Evolutionary conservation across 495 filamentous ascomycete genomes (phyloP).

Genomic region (Podospora pseudopauciseta): DNA sequence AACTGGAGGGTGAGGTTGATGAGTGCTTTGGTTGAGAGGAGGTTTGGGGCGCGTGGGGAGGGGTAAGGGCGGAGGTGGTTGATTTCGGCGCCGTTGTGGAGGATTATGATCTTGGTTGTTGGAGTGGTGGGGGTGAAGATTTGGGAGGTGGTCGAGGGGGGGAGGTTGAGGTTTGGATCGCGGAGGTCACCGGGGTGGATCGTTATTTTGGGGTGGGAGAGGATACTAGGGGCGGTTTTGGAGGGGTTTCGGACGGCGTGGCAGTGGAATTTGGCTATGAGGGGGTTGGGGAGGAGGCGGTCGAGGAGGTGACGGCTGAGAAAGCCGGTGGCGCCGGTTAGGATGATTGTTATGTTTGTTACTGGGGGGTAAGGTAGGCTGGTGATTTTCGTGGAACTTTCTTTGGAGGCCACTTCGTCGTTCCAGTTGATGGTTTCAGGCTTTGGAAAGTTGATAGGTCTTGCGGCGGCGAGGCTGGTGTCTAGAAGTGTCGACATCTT

Average conservation of each 20-base stretch:
- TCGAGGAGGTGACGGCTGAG: constrained; percentile 25
- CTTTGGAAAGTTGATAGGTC: not conserved
- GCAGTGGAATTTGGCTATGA: constrained; percentile 20
- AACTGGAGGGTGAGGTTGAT: constrained; percentile 16
- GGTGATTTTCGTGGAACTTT: too few species aligned
- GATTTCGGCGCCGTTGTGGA: constrained; percentile 52
- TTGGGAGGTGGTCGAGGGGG: constrained; percentile 5
- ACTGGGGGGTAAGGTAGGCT: not conserved
- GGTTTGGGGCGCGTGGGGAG: constrained; percentile 40
- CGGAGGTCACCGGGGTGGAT: constrained; percentile 36
- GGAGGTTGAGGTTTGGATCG: constrained; percentile 31
- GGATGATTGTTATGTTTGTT: constrained; percentile 13
- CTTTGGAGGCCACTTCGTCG: constrained; percentile 13
- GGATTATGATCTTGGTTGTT: constrained; percentile 24
- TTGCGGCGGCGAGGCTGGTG: not conserved
- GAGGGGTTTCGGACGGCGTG: constrained; percentile 22
- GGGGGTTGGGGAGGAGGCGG: not conserved
- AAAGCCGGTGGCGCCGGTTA: constrained; percentile 37
- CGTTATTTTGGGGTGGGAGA: constrained; percentile 33
- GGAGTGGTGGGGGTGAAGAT: constrained; percentile 32
- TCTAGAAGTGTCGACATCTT: constrained; percentile 17
- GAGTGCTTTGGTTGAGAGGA: constrained; percentile 36
- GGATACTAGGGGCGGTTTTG: constrained; percentile 10
- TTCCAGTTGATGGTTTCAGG: constrained; percentile 10
- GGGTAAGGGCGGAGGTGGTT: constrained; percentile 47